Percentiles rank a stretch among this genome's conserved stretches.
These are phyloP conservation scores for Trametes pubescens DNA, from an alignment of 1,284 basidiomycete species.

Conservation along the genomic window DNA sequence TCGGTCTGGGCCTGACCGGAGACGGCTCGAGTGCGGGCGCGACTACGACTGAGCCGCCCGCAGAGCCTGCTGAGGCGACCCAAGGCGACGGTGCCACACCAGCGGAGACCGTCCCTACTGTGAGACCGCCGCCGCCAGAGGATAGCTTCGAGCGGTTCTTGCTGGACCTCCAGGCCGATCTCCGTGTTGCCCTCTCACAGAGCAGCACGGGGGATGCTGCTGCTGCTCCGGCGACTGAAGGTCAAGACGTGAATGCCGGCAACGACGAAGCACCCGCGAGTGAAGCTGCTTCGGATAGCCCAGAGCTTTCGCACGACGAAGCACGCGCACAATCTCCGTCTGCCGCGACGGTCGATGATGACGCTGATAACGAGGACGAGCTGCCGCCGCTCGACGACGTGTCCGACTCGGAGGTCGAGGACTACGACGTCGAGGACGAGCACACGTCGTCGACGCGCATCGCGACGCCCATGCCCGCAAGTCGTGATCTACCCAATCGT, in stretches of 20 bases:
- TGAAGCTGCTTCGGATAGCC: neutral
- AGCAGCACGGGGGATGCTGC: slow-evolving; percentile 25
- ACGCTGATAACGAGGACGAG: slow-evolving; percentile 30
- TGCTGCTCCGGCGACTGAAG: neutral
- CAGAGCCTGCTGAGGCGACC: neutral
- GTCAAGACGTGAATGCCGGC: slow-evolving; percentile 2
- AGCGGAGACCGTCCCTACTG: slow-evolving; percentile 15
- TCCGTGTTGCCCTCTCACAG: slow-evolving; percentile 62
- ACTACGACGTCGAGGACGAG: slow-evolving; percentile 26
- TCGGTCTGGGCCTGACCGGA: slow-evolving; percentile 63
- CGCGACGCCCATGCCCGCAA: slow-evolving; percentile 35
- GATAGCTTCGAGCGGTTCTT: slow-evolving; percentile 82
- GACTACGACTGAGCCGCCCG: neutral
- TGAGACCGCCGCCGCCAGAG: slow-evolving; percentile 56
- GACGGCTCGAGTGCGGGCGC: slow-evolving; percentile 18
- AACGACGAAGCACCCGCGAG: neutral
- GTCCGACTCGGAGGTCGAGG: slow-evolving; percentile 35
- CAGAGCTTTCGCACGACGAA: neutral
- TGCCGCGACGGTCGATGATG: neutral
- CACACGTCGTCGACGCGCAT: slow-evolving; percentile 24
- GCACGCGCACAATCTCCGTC: neutral
- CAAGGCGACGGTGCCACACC: slow-evolving; percentile 8
- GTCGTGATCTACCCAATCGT: slow-evolving; percentile 26
- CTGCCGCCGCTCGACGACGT: slow-evolving; percentile 42
- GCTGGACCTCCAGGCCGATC: slow-evolving; percentile 73